A percentile compares a stretch with the other conserved stretches of the same genome.
Evolutionary conservation across 208 protist species (phyloP).

Genomic region (Acanthamoeba lenticulata): DNA sequence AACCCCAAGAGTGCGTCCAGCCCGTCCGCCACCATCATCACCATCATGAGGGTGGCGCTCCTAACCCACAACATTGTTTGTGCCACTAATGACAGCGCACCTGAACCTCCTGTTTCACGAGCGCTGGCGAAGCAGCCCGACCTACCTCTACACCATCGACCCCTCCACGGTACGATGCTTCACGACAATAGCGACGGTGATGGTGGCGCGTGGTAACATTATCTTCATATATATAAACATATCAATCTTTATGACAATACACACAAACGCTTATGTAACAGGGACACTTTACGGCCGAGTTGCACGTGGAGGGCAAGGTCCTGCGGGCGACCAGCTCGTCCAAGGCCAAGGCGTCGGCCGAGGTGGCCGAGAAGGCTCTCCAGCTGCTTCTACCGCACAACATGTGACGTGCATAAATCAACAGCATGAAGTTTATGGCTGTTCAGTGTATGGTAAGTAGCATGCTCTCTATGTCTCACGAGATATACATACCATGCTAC

Average conservation of each 20-base stretch:
- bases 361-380: conserved; percentile 10
- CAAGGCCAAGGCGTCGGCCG: conserved; percentile 12
- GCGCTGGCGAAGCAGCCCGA: not conserved
- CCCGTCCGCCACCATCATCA: too few species aligned
- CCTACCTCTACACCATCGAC: not conserved
- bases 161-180: not conserved
- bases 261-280: not conserved
- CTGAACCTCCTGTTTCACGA: not conserved
- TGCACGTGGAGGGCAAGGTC: not conserved
- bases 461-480: too few species aligned
- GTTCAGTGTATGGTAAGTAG: too few species aligned
- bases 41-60: too few species aligned
- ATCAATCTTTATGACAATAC: too few species aligned
- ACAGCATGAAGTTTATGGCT: too few species aligned
- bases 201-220: not conserved
- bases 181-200: not conserved
- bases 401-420: not conserved
- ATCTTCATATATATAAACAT: not conserved
- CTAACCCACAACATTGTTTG: too few species aligned
- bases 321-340: not conserved
- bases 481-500: too few species aligned
- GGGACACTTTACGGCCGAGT: not conserved
- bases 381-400: not conserved
- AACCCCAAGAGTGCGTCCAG: not conserved
- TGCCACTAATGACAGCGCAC: too few species aligned